Evolutionary conservation across 768 basidiomycete species (phyloP), one percentile per base, ranked within the genome.

Genomic region (Mycena vitilis): DNA sequence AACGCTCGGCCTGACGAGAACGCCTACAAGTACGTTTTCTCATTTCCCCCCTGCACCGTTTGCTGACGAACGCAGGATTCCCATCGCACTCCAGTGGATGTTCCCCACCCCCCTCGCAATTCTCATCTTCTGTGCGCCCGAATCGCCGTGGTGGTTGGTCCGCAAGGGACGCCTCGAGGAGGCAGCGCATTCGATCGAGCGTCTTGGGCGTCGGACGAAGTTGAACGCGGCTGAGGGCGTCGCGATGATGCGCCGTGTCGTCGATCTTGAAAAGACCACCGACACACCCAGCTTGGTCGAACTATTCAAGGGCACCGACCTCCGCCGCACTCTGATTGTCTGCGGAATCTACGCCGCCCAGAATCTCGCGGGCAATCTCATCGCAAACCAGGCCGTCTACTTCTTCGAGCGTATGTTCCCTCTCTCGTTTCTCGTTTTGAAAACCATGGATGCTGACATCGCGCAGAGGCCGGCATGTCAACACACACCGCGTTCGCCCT

Each of bases 171-270:
- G 66, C 15, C 36, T 34, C 20, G 70, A 65, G 42, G 30, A 68
- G 59, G 70, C 70, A 18, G 47, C 62, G 4, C 61, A 25, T 13
- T 64, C 70, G 12, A 18, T 71, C 51, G 63, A 56, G 59, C 66
- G 70, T 4, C 66, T 71, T 1, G 70, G 70, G 34, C 62, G 63
- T 40, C 68, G 68, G 53, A 65, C 70, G 47, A 63, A 9, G 18
- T 45, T 68, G 53, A 63, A 71, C 66, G 23, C 63, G 22, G 52
- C 36, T 16, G 70, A 71, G n/a, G 45, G 52, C 0, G 59, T 71
- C 51, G 70, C 70, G n/a, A 60, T 71, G 59, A 71, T 71, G 70
- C 70, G 70, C 59, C 70, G 70, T 59, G 70, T 71, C 54, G 60
- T 71, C 38, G 70, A 71, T 0, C 70, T 71, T 49, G 70, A 71